Evolutionary conservation across 495 filamentous ascomycete species (phyloP).

Genomic region (Evernia prunastri): DNA sequence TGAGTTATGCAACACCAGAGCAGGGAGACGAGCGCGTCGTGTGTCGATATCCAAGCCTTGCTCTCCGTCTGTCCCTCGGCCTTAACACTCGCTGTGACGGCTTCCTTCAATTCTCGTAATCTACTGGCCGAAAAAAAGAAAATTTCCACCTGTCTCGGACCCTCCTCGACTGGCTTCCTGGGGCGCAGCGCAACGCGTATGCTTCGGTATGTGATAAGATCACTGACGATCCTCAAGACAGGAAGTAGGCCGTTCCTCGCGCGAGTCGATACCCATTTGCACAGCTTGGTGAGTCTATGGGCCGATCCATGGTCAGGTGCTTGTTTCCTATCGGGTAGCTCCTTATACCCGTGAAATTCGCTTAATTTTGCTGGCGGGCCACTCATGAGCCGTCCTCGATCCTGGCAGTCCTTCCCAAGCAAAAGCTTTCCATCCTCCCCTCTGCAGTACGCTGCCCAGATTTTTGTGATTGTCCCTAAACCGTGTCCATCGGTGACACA

Average conservation of each 20-base stretch:
- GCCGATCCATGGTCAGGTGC: background rate
- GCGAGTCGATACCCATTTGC: background rate
- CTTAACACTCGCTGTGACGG: background rate
- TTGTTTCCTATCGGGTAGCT: background rate
- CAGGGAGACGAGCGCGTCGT: background rate
- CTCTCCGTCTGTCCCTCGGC: background rate
- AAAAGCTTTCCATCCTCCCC: background rate
- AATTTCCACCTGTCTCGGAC: background rate
- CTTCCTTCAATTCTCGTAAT: background rate
- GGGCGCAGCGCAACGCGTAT: background rate
- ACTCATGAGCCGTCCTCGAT: background rate
- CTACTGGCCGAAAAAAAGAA: background rate
- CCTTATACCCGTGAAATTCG: background rate
- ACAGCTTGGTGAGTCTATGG: background rate
- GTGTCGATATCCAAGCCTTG: background rate
- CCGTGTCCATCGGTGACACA: background rate
- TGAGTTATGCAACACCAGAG: background rate
- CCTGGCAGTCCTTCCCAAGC: background rate
- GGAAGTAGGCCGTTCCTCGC: background rate
- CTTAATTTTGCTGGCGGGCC: background rate
- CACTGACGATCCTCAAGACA: background rate
- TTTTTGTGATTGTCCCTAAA: background rate
- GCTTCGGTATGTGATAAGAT: background rate
- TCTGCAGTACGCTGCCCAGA: background rate
- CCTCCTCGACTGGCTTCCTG: background rate